Base-by-base conservation (phyloP, 371 early-diverging fungal genomes). In the Mortierella sp. region DNA sequence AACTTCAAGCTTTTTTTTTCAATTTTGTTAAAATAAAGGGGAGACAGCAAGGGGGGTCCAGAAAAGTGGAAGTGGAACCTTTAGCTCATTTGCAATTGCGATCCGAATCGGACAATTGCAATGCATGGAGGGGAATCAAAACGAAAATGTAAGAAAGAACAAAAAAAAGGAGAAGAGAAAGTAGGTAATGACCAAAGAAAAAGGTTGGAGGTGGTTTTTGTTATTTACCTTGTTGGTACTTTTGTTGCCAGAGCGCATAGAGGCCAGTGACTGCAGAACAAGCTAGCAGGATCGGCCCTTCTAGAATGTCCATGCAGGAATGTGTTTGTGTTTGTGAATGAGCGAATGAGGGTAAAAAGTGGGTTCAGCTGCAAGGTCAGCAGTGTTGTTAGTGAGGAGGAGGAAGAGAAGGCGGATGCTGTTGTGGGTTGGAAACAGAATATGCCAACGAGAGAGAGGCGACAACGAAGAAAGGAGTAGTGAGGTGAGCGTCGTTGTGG, bases 271-370 rank as follows among this genome's bases (percentile, higher is more conserved):
- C 55, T n/a, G 70, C 54, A 26, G 82, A 86, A 57, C 80, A 80
- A 48, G 72, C 78, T 58, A 86, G 71, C 42, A 86, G 65, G 13
- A 80, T 60, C 16, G 86, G 86, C 10, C 86, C 86, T 77, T 86
- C 80, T 26, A 86, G 75, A 77, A 77, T 72, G 75, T 86, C 86
- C 86, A 86, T 86, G 80, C 60, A 76, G 63, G 13, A 26, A 48
- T n/a, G 24, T 63, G 34, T 28, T 31, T 34, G 63, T 63, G 34
- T 68, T 26, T 19, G 71, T 14, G 34, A 71, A n/a, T 48, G n/a
- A 57, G 54, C 54, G 54, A 65, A 65, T 28, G 68, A 77, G 11
- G 31, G 47, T 21, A n/a, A 24, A 38, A 48, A 50, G 76, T 28
- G 68, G 73, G 50, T 50, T 31, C 14, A 55, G 48, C 72, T 44